phyloP scores from a whole-genome alignment of 495 filamentous ascomycete genomes.

The Friedmanniomyces simplex region DNA sequence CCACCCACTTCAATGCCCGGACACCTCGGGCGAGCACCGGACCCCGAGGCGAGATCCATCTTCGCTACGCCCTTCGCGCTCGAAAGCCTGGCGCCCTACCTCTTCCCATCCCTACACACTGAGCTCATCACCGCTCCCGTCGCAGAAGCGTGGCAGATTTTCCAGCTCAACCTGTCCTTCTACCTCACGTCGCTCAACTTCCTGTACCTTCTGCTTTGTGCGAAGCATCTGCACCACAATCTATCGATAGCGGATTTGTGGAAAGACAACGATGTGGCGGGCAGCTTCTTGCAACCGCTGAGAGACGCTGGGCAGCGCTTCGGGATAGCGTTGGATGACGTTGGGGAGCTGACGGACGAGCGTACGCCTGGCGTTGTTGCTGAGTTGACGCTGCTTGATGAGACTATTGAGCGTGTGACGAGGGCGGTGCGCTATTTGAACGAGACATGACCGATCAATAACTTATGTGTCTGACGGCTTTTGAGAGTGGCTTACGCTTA shows the following conservation, averaged over 20 bases:
- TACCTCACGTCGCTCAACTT: slow-evolving; percentile 44
- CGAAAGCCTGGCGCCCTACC: slow-evolving; percentile 37
- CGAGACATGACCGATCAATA: slow-evolving; percentile 1
- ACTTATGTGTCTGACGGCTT: background rate
- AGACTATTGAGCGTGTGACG: slow-evolving; percentile 16
- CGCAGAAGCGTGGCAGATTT: slow-evolving; percentile 30
- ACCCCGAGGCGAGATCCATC: slow-evolving; percentile 32
- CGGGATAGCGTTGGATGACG: slow-evolving; percentile 25
- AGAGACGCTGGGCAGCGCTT: slow-evolving; percentile 35
- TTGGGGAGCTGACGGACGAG: slow-evolving; percentile 24
- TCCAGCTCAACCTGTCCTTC: slow-evolving; percentile 37
- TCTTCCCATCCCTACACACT: slow-evolving; percentile 37
- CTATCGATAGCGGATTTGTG: slow-evolving; percentile 38
- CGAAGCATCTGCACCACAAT: slow-evolving; percentile 40
- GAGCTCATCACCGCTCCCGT: slow-evolving; percentile 24
- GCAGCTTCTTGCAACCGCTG: slow-evolving; percentile 43
- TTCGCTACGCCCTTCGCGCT: slow-evolving; percentile 47
- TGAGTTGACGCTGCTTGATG: slow-evolving; percentile 20
- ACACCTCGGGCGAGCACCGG: slow-evolving; percentile 16
- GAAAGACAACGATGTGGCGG: slow-evolving; percentile 29
- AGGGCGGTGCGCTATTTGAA: slow-evolving; percentile 16
- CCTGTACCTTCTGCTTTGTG: slow-evolving; percentile 39
- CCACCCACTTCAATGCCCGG: slow-evolving; percentile 25
- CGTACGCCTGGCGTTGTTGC: slow-evolving; percentile 4
- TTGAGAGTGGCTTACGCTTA: background rate